A percentile compares a stretch with the other conserved stretches of the same genome.
phyloP scores from a whole-genome alignment of 116 monocot genomes.

The Iris pallida region DNA sequence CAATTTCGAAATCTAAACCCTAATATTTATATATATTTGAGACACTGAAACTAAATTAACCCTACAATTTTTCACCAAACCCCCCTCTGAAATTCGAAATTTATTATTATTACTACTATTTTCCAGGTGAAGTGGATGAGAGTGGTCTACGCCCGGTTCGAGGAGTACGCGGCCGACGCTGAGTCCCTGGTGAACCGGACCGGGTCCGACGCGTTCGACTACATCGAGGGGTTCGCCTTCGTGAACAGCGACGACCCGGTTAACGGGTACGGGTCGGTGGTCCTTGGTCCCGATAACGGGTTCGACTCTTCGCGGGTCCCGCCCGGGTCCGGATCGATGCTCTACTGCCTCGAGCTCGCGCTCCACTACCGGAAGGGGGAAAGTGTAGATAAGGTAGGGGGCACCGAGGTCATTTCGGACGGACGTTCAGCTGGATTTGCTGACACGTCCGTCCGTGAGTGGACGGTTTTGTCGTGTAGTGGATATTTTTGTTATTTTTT shows the following conservation, averaged over 20 bases:
- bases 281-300: conserved; percentile 24
- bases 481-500: too few relatives aligned
- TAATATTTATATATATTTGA: too few relatives aligned
- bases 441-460: too few relatives aligned
- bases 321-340: conserved; percentile 46
- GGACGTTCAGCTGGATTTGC: too few relatives aligned
- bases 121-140: conserved; percentile 83
- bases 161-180: conserved; percentile 59
- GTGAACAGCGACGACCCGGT: conserved; percentile 62
- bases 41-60: too few relatives aligned
- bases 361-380: conserved; percentile 41
- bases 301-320: conserved; percentile 59
- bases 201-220: conserved; percentile 50
- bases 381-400: conserved; percentile 64
- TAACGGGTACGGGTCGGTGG: conserved; percentile 63
- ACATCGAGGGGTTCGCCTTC: conserved; percentile 89
- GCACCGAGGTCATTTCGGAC: too few relatives aligned
- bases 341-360: conserved; percentile 90
- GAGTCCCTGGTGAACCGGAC: conserved; percentile 56
- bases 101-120: too few relatives aligned
- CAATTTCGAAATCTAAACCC: too few relatives aligned
- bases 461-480: too few relatives aligned
- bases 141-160: conserved; percentile 63
- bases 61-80: too few relatives aligned
- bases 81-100: too few relatives aligned